phyloP scores from a whole-genome alignment of 352 stramenopile species.

The Phytophthora cryptogea region DNA sequence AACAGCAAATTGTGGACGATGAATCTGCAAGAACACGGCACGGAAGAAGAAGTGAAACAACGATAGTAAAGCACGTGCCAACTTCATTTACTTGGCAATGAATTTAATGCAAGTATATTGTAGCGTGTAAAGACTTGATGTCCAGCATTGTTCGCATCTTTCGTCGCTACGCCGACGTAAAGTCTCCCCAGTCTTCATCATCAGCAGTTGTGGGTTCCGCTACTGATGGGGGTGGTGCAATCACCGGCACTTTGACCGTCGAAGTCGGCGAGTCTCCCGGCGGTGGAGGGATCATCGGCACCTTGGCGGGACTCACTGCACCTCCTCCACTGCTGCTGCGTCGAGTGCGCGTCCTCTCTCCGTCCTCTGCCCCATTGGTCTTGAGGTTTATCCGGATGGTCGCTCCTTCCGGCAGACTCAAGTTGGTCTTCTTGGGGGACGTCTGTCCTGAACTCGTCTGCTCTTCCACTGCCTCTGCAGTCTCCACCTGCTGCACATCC shows the following conservation, averaged over 20 bases:
- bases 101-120: not conserved
- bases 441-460: slow-evolving; percentile 7
- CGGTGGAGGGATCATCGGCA: slow-evolving; percentile 64
- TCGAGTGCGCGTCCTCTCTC: slow-evolving; percentile 29
- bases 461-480: slow-evolving; percentile 3
- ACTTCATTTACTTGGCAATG: no score
- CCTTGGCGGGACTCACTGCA: slow-evolving; percentile 40
- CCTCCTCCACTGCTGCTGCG: slow-evolving; percentile 35
- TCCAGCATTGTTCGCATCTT: not conserved
- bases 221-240: slow-evolving; percentile 29
- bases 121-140: not conserved
- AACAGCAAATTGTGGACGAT: no score
- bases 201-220: slow-evolving; percentile 30
- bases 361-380: slow-evolving; percentile 34
- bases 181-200: slow-evolving; percentile 85
- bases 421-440: slow-evolving; percentile 45
- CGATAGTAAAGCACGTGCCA: not conserved
- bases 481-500: slow-evolving; percentile 37
- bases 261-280: slow-evolving; percentile 37
- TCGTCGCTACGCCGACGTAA: slow-evolving; percentile 61
- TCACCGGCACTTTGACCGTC: slow-evolving; percentile 15
- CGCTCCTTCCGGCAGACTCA: slow-evolving; percentile 70
- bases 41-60: not conserved
- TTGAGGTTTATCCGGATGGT: slow-evolving; percentile 86
- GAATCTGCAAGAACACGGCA: no score